Evolutionary conservation across 352 stramenopile species (phyloP).

Genomic region (Phytophthora tentaculata): DNA sequence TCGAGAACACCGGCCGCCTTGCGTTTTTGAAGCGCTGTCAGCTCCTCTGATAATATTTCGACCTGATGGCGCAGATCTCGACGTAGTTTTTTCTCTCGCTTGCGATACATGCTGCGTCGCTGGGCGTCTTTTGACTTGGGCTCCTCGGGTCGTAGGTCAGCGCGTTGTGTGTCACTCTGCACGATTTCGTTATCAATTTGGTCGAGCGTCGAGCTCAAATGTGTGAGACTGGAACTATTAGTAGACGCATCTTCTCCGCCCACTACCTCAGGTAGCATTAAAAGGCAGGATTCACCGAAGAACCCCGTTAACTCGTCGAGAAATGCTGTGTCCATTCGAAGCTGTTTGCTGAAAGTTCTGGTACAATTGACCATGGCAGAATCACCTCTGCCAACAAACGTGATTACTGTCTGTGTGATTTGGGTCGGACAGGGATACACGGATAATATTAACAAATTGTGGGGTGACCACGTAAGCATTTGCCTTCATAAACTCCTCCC

Average conservation of each 20-base stretch:
- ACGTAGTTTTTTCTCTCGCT: constrained; percentile 28
- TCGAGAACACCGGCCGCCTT: neutral
- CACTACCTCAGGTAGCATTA: neutral
- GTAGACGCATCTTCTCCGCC: neutral
- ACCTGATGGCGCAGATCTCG: constrained; percentile 22
- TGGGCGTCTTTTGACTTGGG: constrained; percentile 13
- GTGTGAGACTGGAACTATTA: neutral
- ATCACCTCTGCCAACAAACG: neutral
- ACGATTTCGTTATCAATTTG: constrained; percentile 6
- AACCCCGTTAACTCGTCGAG: constrained; percentile 9
- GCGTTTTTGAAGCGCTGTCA: constrained; percentile 14
- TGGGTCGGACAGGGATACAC: neutral
- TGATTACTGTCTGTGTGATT: neutral
- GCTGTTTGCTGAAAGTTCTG: neutral
- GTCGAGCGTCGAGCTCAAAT: neutral
- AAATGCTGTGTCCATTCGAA: constrained; percentile 10
- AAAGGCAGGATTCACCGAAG: neutral
- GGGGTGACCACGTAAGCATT: neutral
- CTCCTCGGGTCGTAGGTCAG: too few relatives aligned
- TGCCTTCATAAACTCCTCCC: too few relatives aligned
- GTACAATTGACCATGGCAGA: neutral
- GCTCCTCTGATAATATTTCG: constrained; percentile 18
- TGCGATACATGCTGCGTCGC: constrained; percentile 28
- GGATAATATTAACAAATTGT: too few relatives aligned
- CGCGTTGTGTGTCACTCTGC: too few relatives aligned